phyloP scores from a whole-genome alignment of 1,139 yeast species.

The Nadsonia commutata region DNA sequence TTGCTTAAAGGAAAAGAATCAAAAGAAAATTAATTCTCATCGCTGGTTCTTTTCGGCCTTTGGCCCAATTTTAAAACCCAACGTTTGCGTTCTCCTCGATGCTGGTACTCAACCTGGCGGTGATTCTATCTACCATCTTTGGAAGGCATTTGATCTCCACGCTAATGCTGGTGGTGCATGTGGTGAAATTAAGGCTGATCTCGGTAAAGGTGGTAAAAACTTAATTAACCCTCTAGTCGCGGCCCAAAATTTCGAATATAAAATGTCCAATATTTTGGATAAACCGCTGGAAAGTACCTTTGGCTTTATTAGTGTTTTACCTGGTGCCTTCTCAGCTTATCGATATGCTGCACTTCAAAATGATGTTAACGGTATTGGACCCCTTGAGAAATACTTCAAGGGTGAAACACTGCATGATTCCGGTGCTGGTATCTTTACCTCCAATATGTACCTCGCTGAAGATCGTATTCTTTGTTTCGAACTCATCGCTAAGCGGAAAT shows the following conservation, averaged over 20 bases:
- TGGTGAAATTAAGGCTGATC: constrained; percentile 90
- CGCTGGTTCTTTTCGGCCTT: constrained; percentile 79
- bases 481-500: constrained; percentile 53
- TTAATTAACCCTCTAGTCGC: constrained; percentile 85
- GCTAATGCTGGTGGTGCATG: constrained; percentile 98
- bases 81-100: constrained; percentile 62
- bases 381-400: constrained; percentile 72
- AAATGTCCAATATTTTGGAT: constrained; percentile 88
- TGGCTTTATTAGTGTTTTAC: constrained; percentile 87
- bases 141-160: constrained; percentile 95
- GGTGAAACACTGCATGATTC: constrained; percentile 62
- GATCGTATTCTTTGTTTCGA: constrained; percentile 74
- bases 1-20: constrained; percentile 63
- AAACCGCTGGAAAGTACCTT: constrained; percentile 88
- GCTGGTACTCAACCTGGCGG: constrained; percentile 86
- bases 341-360: constrained; percentile 77
- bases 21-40: constrained; percentile 66
- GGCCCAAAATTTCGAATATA: constrained; percentile 91
- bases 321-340: constrained; percentile 94
- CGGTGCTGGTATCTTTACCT: constrained; percentile 70
- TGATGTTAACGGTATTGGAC: constrained; percentile 86
- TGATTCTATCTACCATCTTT: constrained; percentile 73
- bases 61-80: constrained; percentile 55
- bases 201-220: constrained; percentile 71
- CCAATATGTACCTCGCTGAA: constrained; percentile 95